Base-by-base conservation (phyloP, 1,284 basidiomycete species). In the Cerioporus squamosus region DNA sequence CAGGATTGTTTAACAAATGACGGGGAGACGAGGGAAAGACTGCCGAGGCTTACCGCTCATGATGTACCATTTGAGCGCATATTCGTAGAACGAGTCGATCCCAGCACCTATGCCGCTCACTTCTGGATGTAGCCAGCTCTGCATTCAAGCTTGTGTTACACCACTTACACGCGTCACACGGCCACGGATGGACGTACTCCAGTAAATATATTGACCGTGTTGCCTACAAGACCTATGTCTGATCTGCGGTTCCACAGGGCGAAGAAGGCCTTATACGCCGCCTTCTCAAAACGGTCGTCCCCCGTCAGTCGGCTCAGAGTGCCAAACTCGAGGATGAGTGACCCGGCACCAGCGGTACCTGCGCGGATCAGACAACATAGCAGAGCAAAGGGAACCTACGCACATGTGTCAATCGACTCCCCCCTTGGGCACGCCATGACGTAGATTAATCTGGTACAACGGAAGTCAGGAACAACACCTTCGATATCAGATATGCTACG, bases 81-180 rank as follows among this genome's bases (percentile, higher is more conserved):
- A 97, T 74, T 98, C 95, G 70, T 91, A 95, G 72, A 95, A 97
- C 9, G 93, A 95, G 72, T 97, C 95, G 51, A 96, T 88, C 1
- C 95, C 95, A 14, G 95, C 95, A 26, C 95, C 95, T 36, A 95
- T 91, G 5, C 91, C 85, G 33, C 87, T 89, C 5, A 90, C 73
- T 63, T 93, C 90, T 23, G 92, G 92, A 46, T 79, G 76, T 22
- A 81, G 81, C 91, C 91, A 93, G 43, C 71, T 69, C 89, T 91
- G 60, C 49, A 12, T 43, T 51, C 7, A 31, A 39, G 15, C 42
- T 24, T 29, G 29, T 38, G 53, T 61, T 39, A 61, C 14, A 46
- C 44, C 20, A 51, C 36, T 53, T 36, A 60, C 51, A 51, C 15
- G 33, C 24, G 10, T 46, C 62, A 44, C 50, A 45, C 47, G 39